phyloP scores from a whole-genome alignment of 352 stramenopile species.

The Globisporangium solare region DNA sequence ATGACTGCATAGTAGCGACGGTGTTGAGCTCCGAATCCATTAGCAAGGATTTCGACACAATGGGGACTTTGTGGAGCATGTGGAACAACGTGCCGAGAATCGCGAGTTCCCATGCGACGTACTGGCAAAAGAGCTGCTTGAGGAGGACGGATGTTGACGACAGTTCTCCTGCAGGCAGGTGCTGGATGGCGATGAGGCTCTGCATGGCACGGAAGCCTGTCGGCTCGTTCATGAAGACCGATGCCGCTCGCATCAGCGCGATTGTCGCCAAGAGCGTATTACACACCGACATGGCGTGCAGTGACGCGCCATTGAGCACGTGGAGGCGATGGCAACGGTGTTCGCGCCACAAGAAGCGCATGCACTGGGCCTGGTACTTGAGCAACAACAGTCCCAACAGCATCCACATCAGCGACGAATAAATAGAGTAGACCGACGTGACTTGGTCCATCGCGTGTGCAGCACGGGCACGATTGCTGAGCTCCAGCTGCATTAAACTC shows the following conservation, averaged over 20 bases:
- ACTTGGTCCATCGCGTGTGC: not conserved
- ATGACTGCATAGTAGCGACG: too few species aligned
- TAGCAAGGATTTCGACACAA: constrained; percentile 4
- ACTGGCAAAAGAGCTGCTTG: constrained; percentile 5
- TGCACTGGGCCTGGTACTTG: constrained; percentile 16
- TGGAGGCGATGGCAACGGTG: constrained; percentile 7
- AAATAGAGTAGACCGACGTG: not conserved
- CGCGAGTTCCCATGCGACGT: constrained; percentile 10
- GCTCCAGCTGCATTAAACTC: not conserved
- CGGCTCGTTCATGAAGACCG: not conserved
- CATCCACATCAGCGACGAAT: constrained; percentile 9
- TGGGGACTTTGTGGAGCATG: constrained; percentile 12
- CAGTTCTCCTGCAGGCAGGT: too few species aligned
- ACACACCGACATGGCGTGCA: constrained; percentile 11
- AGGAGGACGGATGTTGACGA: constrained; percentile 1
- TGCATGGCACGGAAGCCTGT: not conserved
- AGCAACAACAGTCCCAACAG: constrained; percentile 12
- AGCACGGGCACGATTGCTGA: too few species aligned
- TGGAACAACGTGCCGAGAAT: not conserved
- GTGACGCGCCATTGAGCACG: not conserved
- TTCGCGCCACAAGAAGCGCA: constrained; percentile 13
- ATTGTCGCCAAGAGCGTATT: constrained; percentile 5
- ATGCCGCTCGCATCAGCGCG: constrained; percentile 3
- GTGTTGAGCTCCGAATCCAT: not conserved
- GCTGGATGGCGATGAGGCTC: too few species aligned